Conservation (phyloP, 164 flowering plant genomes). For the Piper betle region DNA sequence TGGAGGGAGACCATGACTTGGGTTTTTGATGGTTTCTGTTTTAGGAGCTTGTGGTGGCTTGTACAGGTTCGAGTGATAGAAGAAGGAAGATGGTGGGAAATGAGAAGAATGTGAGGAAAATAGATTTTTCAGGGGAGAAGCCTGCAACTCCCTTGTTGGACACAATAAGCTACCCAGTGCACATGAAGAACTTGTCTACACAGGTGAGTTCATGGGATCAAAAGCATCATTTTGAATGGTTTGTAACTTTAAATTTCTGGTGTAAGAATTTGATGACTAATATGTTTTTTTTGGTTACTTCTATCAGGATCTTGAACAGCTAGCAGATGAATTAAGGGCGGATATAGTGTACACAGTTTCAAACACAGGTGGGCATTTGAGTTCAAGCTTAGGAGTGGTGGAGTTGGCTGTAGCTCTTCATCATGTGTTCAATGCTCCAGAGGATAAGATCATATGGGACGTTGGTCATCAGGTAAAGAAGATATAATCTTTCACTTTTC, state of each 20-base stretch:
- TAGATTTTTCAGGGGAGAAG: conserved; percentile 49
- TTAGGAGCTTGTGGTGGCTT: conserved; percentile 34
- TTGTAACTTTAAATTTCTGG: not conserved
- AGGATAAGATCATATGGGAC: conserved; percentile 91
- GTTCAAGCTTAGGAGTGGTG: conserved; percentile 82
- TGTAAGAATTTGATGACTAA: too few relatives aligned
- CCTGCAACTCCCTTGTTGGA: conserved; percentile 78
- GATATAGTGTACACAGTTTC: conserved; percentile 63
- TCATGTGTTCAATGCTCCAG: conserved; percentile 78
- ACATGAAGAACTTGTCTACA: conserved; percentile 69
- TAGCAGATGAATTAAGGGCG: conserved; percentile 73
- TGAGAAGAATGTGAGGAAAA: conserved; percentile 38
- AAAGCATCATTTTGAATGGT: not conserved
- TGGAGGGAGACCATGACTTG: not conserved
- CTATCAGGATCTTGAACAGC: conserved; percentile 65
- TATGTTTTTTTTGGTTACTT: not conserved
- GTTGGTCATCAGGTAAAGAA: conserved; percentile 86
- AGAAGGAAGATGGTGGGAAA: conserved; percentile 21
- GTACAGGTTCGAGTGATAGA: conserved; percentile 23
- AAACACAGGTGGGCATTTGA: conserved; percentile 77
- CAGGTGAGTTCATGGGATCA: conserved; percentile 19
- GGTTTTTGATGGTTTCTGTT: not conserved
- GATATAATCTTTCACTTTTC: not conserved
- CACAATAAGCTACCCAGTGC: conserved; percentile 63
- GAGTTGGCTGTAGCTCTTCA: conserved; percentile 82